Base-by-base conservation (phyloP, 139 green algal genomes). In the Spirogloea muscicola region DNA sequence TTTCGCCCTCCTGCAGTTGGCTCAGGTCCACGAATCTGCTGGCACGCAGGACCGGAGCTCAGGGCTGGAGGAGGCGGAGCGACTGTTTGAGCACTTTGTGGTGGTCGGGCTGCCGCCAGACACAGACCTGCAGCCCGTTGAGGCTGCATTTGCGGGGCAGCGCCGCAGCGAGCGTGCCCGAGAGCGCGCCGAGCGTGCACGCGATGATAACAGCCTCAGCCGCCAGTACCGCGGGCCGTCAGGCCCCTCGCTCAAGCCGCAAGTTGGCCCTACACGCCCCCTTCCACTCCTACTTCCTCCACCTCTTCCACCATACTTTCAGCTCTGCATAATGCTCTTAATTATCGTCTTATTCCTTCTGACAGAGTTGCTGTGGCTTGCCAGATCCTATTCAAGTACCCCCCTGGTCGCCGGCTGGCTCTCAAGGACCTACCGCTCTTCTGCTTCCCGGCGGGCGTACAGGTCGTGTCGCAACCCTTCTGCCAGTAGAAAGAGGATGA, bases 391-490 rank as follows among this genome's bases (percentile, higher is more conserved):
- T 80, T 80, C 60, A 31, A 68, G 41, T 80, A 79, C 31, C 72
- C 72, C 3, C 72, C 72, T 43, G 41, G 33, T 18, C 77, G 77
- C 39, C n/a, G 60, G 41, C 40, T 84, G 36, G 2, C 46, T 1
- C 7, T 82, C 25, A 59, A 76, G 44, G 82, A 90, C 67, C 62
- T 95, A 33, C 77, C 86, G 1, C 62, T 62, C 29, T 90, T 95
- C 71, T 95, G 90, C 78, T 96, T 94, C 74, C 86, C 80, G 0
- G 66, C 85, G 58, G 89, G 90, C 29, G 48, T 76, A 3, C 55
- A 76, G 68, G 68, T 75, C n/a, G n/a, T n/a, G n/a, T n/a, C n/a
- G n/a, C n/a, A n/a, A n/a, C n/a, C n/a, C n/a, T n/a, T n/a, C n/a
- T n/a, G n/a, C n/a, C n/a, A n/a, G n/a, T n/a, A n/a, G n/a, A n/a